phyloP scores from a whole-genome alignment of 2,329 filamentous ascomycete genomes.

The Zymoseptoria passerinii region DNA sequence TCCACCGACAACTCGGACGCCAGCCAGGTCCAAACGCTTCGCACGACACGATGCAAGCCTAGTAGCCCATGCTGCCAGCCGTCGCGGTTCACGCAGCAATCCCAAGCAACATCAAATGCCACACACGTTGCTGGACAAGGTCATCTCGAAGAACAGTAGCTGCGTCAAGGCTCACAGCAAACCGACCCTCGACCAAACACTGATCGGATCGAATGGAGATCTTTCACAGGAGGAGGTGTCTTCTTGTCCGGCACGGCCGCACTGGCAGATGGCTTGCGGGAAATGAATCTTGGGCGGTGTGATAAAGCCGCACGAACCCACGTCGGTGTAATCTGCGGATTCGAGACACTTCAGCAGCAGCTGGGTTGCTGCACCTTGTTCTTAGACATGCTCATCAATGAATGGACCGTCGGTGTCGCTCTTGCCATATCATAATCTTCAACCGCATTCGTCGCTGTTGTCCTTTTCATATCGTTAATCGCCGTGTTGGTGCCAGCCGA shows the following conservation, averaged over 20 bases:
- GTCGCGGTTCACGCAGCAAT: not conserved
- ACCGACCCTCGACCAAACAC: not conserved
- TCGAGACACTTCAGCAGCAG: too few relatives aligned
- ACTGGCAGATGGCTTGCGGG: too few relatives aligned
- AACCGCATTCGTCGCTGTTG: not conserved
- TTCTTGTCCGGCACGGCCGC: too few relatives aligned
- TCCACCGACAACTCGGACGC: not conserved
- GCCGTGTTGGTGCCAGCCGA: not conserved
- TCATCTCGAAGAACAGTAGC: not conserved
- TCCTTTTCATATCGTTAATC: not conserved
- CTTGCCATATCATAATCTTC: not conserved
- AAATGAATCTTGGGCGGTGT: too few relatives aligned
- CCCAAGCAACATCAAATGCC: not conserved
- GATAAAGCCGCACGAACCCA: too few relatives aligned
- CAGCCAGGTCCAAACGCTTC: not conserved
- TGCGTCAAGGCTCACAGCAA: not conserved
- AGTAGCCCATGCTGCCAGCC: not conserved
- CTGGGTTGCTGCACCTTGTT: too few relatives aligned
- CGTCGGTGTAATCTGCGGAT: too few relatives aligned
- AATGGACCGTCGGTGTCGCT: not conserved
- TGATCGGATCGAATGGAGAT: not conserved
- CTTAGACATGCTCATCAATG: too few relatives aligned
- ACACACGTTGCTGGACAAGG: not conserved
- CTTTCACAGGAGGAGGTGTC: too few relatives aligned
- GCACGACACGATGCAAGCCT: not conserved